These are phyloP conservation scores for Neonectria punicea DNA, from an alignment of 2,329 filamentous ascomycete species.

Conservation along the genomic window DNA sequence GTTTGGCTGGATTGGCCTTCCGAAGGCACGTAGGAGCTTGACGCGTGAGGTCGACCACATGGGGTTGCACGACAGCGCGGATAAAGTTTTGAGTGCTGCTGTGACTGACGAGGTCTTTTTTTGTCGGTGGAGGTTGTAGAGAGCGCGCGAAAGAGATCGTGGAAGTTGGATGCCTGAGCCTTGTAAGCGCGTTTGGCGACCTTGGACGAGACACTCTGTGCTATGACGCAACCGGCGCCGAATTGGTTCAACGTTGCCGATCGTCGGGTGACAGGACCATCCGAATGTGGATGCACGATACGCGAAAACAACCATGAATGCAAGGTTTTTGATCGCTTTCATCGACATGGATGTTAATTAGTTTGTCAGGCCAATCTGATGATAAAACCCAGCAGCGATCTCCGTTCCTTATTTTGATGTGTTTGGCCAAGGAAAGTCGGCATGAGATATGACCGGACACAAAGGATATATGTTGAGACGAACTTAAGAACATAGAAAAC, in stretches of 20 bases:
- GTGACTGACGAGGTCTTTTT: not conserved
- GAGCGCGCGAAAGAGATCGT: not conserved
- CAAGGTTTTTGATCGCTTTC: not conserved
- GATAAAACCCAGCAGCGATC: no score
- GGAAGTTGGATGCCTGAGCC: not conserved
- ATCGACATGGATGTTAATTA: not conserved
- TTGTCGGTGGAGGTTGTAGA: not conserved
- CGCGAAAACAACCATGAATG: not conserved
- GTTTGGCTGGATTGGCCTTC: constrained; percentile 4
- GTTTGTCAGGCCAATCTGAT: no score
- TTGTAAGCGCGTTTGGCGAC: constrained; percentile 17
- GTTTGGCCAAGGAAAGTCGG: no score
- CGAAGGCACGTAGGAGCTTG: not conserved
- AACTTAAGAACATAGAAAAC: not conserved
- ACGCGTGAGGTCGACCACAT: constrained; percentile 1
- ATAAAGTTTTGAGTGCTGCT: not conserved
- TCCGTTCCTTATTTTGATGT: no score
- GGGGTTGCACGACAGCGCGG: not conserved
- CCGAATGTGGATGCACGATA: not conserved
- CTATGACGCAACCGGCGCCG: constrained; percentile 14
- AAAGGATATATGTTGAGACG: not conserved
- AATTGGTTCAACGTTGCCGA: constrained; percentile 5
- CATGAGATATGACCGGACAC: not conserved
- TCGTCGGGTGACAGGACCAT: constrained; percentile 4
- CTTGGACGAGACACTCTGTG: not conserved